Evolutionary conservation across 2,329 filamentous ascomycete species (phyloP).

Genomic region (Sporothrix variecibatus): DNA sequence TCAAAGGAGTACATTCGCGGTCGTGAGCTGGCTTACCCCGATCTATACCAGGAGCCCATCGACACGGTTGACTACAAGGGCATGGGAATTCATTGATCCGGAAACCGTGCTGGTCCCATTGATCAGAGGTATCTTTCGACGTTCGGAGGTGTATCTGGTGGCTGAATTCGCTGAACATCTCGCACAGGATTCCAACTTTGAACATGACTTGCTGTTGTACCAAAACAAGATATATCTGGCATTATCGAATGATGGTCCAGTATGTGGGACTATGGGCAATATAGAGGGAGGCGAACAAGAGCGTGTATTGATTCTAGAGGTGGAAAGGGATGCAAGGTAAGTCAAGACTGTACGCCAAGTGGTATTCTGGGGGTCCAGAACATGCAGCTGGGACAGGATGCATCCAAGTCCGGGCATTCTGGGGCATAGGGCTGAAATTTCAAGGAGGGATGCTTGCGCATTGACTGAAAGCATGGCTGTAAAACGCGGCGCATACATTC

Average conservation of each 20-base stretch:
- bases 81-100: neutral
- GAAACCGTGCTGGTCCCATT: neutral
- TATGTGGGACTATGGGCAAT: neutral
- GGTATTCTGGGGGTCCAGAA: neutral
- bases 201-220: neutral
- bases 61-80: neutral
- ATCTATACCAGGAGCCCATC: neutral
- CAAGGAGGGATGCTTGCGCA: neutral
- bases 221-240: neutral
- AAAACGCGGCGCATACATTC: neutral
- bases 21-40: neutral
- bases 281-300: neutral
- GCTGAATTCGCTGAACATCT: neutral
- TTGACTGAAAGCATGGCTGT: neutral
- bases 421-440: neutral
- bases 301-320: neutral
- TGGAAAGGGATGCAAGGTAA: neutral
- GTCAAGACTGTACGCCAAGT: neutral
- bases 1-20: neutral
- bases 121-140: neutral
- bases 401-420: neutral
- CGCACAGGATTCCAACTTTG: neutral
- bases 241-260: neutral
- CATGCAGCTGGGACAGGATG: neutral
- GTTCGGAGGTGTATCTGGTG: neutral